Conservation (phyloP, 2,329 filamentous ascomycete genomes). For the Botrytis deweyae region DNA sequence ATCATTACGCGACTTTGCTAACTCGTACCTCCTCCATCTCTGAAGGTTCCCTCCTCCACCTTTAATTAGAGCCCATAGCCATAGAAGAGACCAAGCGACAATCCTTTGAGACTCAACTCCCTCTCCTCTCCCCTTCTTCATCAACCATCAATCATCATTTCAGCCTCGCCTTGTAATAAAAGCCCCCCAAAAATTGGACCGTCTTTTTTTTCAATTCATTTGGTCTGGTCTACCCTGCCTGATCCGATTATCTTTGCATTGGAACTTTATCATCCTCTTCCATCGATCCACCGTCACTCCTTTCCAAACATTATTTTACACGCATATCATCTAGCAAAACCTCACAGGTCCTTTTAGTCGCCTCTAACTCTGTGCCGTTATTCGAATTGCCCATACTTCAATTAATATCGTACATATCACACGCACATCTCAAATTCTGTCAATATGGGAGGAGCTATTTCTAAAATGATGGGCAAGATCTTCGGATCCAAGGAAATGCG, state of each 20-base stretch:
- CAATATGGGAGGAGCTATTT: slow-evolving; percentile 85
- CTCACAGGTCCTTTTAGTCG: not conserved
- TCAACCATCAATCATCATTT: slow-evolving; percentile 7
- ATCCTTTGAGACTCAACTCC: not conserved
- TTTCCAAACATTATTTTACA: not conserved
- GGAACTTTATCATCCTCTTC: not conserved
- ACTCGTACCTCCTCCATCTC: not conserved
- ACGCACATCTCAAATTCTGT: not conserved
- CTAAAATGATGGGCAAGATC: slow-evolving; percentile 97
- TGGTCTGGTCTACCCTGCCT: not conserved
- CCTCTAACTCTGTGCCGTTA: not conserved
- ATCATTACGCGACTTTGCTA: slow-evolving; percentile 2
- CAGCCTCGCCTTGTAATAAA: slow-evolving; percentile 15
- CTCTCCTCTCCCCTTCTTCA: not conserved
- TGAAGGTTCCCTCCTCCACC: not conserved
- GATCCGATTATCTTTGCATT: not conserved
- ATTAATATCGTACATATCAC: not conserved
- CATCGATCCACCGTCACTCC: slow-evolving; percentile 6
- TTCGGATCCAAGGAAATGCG: slow-evolving; percentile 99
- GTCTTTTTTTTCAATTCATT: not conserved
- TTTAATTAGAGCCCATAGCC: not conserved
- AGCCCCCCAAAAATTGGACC: not conserved
- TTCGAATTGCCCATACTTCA: not conserved
- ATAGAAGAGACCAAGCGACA: not conserved
- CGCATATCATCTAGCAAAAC: not conserved